Percentiles rank a stretch among this genome's conserved stretches.
These are phyloP conservation scores for Boechera divaricarpa DNA, from an alignment of 345 rosid genomes.

Conservation along the genomic window DNA sequence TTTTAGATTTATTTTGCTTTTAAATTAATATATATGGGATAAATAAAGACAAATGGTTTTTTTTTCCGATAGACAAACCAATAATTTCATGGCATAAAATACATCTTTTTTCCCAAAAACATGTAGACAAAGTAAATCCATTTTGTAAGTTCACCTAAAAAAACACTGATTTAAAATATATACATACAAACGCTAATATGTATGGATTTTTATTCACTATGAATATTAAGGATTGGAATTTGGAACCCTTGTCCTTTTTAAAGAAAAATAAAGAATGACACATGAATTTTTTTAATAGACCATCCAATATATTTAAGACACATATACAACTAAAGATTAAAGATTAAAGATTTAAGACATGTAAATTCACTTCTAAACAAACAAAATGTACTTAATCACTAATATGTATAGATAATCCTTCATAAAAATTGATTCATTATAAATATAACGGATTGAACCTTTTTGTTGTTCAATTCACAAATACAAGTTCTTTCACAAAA, in stretches of 20 bases:
- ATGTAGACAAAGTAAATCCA: background rate
- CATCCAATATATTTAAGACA: background rate
- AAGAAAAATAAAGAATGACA: background rate
- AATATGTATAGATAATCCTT: background rate
- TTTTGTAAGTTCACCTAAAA: background rate
- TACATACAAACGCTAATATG: background rate
- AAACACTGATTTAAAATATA: too few relatives aligned
- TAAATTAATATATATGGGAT: too few relatives aligned
- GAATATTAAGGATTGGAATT: background rate
- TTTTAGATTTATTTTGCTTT: too few relatives aligned
- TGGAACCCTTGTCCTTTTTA: background rate
- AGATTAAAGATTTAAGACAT: background rate
- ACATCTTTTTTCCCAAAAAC: background rate
- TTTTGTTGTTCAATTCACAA: background rate
- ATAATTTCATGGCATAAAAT: background rate
- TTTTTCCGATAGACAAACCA: background rate
- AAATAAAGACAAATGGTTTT: background rate
- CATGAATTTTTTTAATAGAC: background rate
- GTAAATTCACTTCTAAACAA: background rate
- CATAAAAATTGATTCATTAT: background rate
- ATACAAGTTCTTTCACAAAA: background rate
- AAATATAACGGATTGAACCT: background rate
- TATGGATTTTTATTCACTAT: background rate
- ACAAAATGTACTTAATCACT: background rate
- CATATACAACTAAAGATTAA: background rate